Percentiles rank a stretch among this genome's conserved stretches.
Conservation (phyloP, 306 rosid species). For the Trifolium dubium region DNA sequence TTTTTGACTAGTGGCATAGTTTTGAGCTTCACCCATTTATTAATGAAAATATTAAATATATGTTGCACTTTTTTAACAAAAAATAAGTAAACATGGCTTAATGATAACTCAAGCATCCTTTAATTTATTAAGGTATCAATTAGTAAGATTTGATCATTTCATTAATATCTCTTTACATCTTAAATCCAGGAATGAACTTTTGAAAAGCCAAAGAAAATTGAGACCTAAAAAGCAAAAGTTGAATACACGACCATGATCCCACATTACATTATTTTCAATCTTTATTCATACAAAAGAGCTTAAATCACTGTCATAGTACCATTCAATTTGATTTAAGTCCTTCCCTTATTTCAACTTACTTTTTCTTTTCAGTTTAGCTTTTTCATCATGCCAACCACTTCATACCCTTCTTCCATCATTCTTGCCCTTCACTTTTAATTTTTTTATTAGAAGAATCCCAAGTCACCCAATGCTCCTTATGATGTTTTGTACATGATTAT, state of each 20-base stretch:
- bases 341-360: constrained; percentile 48
- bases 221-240: constrained; percentile 58
- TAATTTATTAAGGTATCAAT: constrained; percentile 41
- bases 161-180: constrained; percentile 40
- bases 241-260: constrained; percentile 50
- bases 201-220: constrained; percentile 52
- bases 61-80: background rate
- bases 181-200: constrained; percentile 55
- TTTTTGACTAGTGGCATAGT: background rate
- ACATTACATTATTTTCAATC: constrained; percentile 50
- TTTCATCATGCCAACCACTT: constrained; percentile 58
- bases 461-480: constrained; percentile 41
- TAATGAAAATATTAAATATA: background rate
- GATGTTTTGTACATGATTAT: constrained; percentile 28
- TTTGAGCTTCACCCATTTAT: background rate
- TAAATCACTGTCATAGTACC: constrained; percentile 57
- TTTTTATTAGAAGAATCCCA: constrained; percentile 51
- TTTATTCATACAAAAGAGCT: constrained; percentile 52
- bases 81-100: constrained; percentile 13
- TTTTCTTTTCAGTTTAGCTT: constrained; percentile 51
- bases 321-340: constrained; percentile 46
- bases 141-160: constrained; percentile 44
- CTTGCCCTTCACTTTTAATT: constrained; percentile 39
- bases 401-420: constrained; percentile 70
- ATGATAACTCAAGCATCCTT: constrained; percentile 11